Evolutionary conservation across 495 filamentous ascomycete species (phyloP).

Genomic region (Umbilicaria muhlenbergii): DNA sequence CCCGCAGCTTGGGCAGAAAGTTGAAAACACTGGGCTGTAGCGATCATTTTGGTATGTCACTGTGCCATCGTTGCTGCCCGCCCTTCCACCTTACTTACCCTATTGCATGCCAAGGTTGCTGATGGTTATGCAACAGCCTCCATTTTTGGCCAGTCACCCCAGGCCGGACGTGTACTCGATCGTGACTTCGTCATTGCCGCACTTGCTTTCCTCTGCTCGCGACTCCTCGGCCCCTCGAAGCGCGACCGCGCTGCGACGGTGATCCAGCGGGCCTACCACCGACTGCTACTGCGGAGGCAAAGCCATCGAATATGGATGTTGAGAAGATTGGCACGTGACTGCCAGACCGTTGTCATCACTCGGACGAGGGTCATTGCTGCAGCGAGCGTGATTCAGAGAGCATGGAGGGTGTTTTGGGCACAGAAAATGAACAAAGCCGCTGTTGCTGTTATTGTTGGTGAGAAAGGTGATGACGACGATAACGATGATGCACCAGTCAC

Average conservation of each 20-base stretch:
- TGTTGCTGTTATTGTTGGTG: no score
- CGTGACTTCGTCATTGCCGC: conserved; percentile 35
- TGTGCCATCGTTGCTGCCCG: conserved; percentile 17
- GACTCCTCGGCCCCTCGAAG: conserved; percentile 37
- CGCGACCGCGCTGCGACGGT: conserved; percentile 26
- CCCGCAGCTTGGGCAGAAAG: conserved; percentile 12
- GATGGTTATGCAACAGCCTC: conserved; percentile 18
- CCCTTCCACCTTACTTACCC: conserved; percentile 25
- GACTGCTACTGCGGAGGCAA: conserved; percentile 14
- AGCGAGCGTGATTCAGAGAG: conserved; percentile 30
- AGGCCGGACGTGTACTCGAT: conserved; percentile 23
- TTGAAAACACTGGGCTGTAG: conserved; percentile 21
- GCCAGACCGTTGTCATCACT: conserved; percentile 28
- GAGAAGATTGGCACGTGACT: conserved; percentile 27
- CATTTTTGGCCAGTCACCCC: conserved; percentile 14
- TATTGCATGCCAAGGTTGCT: conserved; percentile 1
- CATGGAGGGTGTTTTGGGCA: conserved; percentile 23
- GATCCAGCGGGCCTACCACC: conserved; percentile 30
- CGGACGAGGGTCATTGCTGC: conserved; percentile 31
- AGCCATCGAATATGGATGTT: conserved; percentile 24
- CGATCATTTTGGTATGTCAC: conserved; percentile 10
- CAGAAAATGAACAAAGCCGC: neutral
- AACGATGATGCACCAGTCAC: no score
- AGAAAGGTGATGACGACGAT: no score
- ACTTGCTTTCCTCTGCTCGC: conserved; percentile 47